Evolutionary conservation across 768 basidiomycete genomes (phyloP), one percentile per base, ranked within the genome.

Genomic region (Hericium rajendrae): DNA sequence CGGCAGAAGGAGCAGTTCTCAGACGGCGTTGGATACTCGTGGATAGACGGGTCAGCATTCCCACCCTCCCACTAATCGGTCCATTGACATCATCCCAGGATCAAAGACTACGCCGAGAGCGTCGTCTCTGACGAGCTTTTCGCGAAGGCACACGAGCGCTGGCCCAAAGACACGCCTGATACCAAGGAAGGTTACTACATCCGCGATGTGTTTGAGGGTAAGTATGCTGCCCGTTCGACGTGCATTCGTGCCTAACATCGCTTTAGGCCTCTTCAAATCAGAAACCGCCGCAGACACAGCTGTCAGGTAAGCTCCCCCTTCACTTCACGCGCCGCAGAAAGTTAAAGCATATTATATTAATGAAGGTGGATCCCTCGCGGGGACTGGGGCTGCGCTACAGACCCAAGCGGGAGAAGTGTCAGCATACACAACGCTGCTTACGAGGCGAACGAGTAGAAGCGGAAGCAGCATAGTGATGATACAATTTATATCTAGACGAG

Each of bases 1-100:
- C 81, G 97, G 57, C 97, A 99, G 71, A 99, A 99, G 71, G 97
- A 99, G 73, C 94, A 98, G 66, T 99, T 99, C 75, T 97, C 94
- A 2, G 97, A 99, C 66, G 97, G 97, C 55, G 94, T 97, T 55
- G 94, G 95, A 37, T 97, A 97, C 73, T 94, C 93, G 37, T 97
- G 95, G 94, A 98, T 98, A 67, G 94, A 98, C 66, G 92, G 94
- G 89, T 89, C 65, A 46, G 79, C 58, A 22, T 10, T 15, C 38
- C 16, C 24, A 12, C 54, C 37, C 16, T 48, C 28, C 8, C 38
- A 24, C 48, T 46, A 49, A n/a, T 10, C 24, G 52, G 55, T 8
- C 12, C 12, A 6, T 46, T 32, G 32, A 32, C 32, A 32, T 22
- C 48, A 55, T 58, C 59, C 58, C 66, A 92, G 93, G 48, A 90